Conservation (phyloP, 495 filamentous ascomycete genomes). For the Delitschia confertaspora region DNA sequence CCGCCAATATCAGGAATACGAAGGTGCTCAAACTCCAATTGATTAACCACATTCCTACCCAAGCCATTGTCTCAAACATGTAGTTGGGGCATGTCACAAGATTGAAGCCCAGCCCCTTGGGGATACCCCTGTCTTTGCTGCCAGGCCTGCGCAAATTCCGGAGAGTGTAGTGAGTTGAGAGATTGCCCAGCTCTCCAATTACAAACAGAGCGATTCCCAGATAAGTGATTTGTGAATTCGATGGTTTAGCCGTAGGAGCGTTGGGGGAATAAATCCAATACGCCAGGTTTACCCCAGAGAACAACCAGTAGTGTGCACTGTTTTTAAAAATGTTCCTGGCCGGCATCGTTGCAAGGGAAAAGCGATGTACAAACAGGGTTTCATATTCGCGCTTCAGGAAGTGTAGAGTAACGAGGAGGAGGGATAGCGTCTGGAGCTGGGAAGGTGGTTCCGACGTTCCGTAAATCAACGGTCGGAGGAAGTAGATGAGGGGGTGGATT, state of each 20-base stretch:
- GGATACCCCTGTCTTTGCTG: slow-evolving; percentile 78
- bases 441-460: slow-evolving; percentile 50
- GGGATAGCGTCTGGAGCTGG: slow-evolving; percentile 58
- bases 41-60: slow-evolving; percentile 67
- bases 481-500: slow-evolving; percentile 67
- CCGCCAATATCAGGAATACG: slow-evolving; percentile 60
- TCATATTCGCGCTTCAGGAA: slow-evolving; percentile 95
- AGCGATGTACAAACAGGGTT: slow-evolving; percentile 89
- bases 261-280: slow-evolving; percentile 76
- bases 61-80: slow-evolving; percentile 80
- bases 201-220: slow-evolving; percentile 59
- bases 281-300: slow-evolving; percentile 73
- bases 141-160: slow-evolving; percentile 67
- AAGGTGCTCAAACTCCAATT: slow-evolving; percentile 67
- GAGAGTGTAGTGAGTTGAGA: slow-evolving; percentile 67
- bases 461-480: slow-evolving; percentile 67
- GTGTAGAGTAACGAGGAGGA: slow-evolving; percentile 63
- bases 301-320: slow-evolving; percentile 78
- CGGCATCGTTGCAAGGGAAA: slow-evolving; percentile 90
- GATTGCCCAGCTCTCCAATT: slow-evolving; percentile 69
- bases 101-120: slow-evolving; percentile 73
- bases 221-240: slow-evolving; percentile 46
- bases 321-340: slow-evolving; percentile 83
- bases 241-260: slow-evolving; percentile 45
- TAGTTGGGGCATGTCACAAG: slow-evolving; percentile 95